phyloP scores from a whole-genome alignment of 768 basidiomycete species.

The Pulveroboletus sp. region DNA sequence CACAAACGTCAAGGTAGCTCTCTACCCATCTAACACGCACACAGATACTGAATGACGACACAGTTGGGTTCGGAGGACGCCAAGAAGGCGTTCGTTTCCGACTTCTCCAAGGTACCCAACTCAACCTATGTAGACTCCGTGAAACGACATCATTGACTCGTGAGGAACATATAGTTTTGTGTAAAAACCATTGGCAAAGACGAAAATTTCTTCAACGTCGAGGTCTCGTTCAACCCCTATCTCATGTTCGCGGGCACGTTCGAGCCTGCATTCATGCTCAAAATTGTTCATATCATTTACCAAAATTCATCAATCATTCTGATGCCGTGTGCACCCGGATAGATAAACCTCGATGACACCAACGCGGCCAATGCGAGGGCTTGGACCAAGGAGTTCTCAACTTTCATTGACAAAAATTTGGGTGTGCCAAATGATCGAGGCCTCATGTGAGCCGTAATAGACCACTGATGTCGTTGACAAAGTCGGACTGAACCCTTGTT shows the following conservation, averaged over 20 bases:
- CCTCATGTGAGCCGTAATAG: constrained; percentile 46
- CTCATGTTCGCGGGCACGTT: constrained; percentile 61
- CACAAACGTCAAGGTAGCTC: constrained; percentile 36
- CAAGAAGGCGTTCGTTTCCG: constrained; percentile 37
- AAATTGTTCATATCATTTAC: constrained; percentile 44
- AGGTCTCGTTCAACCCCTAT: constrained; percentile 55
- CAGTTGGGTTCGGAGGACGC: constrained; percentile 24
- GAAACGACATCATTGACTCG: background rate
- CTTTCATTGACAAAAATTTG: constrained; percentile 54
- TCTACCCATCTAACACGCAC: background rate
- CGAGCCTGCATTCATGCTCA: constrained; percentile 62
- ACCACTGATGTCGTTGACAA: background rate
- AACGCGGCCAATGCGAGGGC: constrained; percentile 42
- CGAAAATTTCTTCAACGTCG: constrained; percentile 50
- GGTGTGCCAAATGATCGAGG: constrained; percentile 50
- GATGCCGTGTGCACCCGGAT: background rate
- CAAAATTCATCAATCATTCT: background rate
- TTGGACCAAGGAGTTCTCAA: constrained; percentile 56
- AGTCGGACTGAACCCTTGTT: background rate
- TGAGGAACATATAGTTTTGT: constrained; percentile 38
- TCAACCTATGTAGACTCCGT: background rate
- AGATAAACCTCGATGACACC: constrained; percentile 61
- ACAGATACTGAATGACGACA: background rate
- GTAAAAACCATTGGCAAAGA: constrained; percentile 56
- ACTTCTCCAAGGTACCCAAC: constrained; percentile 58